Conservation (phyloP, 495 filamentous ascomycete genomes). For the Saxophila tyrrhenica region DNA sequence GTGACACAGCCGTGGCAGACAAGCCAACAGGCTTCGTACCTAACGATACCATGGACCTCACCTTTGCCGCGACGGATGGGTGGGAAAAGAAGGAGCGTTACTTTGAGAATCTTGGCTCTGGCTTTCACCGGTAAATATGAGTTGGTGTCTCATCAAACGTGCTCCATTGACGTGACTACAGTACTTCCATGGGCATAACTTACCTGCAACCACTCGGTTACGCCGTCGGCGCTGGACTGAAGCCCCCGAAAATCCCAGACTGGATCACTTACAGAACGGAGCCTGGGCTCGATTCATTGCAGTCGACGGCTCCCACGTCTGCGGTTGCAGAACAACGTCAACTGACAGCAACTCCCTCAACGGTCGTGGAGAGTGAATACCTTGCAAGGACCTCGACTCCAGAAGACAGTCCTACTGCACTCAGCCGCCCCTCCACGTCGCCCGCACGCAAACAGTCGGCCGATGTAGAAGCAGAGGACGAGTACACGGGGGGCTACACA, state of each 20-base stretch:
- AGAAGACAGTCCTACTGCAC: no score
- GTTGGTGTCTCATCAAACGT: no score
- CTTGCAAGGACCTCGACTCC: no score
- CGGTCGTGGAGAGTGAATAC: neutral
- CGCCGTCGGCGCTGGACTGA: neutral
- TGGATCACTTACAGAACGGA: no score
- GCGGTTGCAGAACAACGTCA: neutral
- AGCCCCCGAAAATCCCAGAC: neutral
- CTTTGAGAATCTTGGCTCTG: slow-evolving; percentile 29
- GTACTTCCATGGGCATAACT: neutral
- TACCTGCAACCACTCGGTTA: neutral
- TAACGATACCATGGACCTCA: slow-evolving; percentile 24
- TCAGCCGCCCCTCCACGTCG: no score
- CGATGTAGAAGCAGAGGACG: no score
- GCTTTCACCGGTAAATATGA: slow-evolving; percentile 33
- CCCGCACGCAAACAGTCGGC: no score
- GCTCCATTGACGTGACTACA: neutral
- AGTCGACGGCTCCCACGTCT: no score
- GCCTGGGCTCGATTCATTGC: no score
- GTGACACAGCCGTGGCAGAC: slow-evolving; percentile 31
- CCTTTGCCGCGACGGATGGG: slow-evolving; percentile 28
- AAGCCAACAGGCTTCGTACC: slow-evolving; percentile 33
- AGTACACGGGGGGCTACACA: neutral
- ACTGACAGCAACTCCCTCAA: neutral
- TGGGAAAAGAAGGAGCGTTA: slow-evolving; percentile 29